These are phyloP conservation scores for Haematococcus lacustris DNA, from an alignment of 139 green algal species.

Conservation along the genomic window DNA sequence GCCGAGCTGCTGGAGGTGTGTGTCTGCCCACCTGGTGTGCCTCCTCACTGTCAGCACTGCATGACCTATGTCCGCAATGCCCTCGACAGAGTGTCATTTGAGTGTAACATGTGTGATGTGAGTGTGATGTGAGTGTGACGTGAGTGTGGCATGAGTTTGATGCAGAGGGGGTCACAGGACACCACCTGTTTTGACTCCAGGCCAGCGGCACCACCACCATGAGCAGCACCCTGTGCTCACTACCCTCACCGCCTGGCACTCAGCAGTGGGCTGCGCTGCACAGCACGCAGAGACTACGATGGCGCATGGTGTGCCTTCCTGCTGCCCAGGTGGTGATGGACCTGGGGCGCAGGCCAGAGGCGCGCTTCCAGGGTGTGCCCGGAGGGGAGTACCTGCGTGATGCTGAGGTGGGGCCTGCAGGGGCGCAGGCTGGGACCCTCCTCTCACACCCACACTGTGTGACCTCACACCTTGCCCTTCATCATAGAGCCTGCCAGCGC, in stretches of 20 bases:
- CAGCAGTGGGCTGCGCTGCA: no score
- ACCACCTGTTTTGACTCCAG: neutral
- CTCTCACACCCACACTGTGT: no score
- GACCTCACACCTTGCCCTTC: no score
- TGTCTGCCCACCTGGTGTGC: no score
- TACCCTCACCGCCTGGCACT: no score
- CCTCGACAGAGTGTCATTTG: neutral
- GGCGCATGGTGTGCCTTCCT: neutral
- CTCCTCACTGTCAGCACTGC: no score
- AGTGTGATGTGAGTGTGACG: neutral
- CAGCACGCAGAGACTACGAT: no score
- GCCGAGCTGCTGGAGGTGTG: conserved; percentile 70
- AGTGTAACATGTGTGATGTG: neutral
- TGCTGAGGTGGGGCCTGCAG: conserved; percentile 21
- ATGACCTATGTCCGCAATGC: neutral
- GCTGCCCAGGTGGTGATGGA: conserved; percentile 79
- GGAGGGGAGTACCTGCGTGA: conserved; percentile 40
- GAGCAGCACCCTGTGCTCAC: no score
- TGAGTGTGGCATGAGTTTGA: neutral
- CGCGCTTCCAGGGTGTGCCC: conserved; percentile 53
- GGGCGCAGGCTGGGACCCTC: neutral
- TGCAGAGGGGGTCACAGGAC: neutral
- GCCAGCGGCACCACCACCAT: no score
- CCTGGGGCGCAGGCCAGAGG: conserved; percentile 59
- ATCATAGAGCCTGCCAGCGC: no score